Base-by-base conservation (phyloP, 2,329 filamentous ascomycete genomes). In the Dactylella cylindrospora region DNA sequence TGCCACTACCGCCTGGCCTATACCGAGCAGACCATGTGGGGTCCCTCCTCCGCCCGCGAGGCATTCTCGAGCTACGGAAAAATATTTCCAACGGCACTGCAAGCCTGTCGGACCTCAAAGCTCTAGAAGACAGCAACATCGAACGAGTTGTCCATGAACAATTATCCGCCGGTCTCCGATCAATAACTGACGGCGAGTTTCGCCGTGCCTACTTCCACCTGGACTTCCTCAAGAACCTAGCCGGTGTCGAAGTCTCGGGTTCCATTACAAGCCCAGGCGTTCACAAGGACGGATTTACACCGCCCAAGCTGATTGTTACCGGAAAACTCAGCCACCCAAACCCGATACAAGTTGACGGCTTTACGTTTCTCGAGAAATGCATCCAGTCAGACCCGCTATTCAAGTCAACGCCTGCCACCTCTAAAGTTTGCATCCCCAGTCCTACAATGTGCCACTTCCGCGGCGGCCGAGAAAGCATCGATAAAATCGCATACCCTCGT, bases 391-490 rank as follows among this genome's bases (percentile, higher is more conserved):
- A n/a, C n/a, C n/a, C n/a, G n/a, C n/a, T n/a, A n/a, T n/a, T n/a
- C n/a, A n/a, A n/a, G n/a, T n/a, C n/a, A n/a, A n/a, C n/a, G n/a
- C n/a, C n/a, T n/a, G 70, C 69, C 19, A 77, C 73, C 2, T 74
- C 76, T 32, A 82, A 82, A 70, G 79, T 81, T 25, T 79, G 77
- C 73, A 81, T 82, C 60, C 79, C 79, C 2, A 76, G 73, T 32
- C 79, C 79, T 9, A 81, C 79, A n/a, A 81, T 81, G 79, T 76
- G 81, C 44, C 79, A 81, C 69, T 81, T 82, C 75, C 77, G 79
- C 54, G 78, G 78, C 61, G 77, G 76, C 8, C 74, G 79, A 25
- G 77, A 79, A 17, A 74, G 74, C 66, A 81, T 81, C 69, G 75
- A 77, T 68, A 73, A 74, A 67, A 71, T 72, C 35, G 77, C 78